A percentile compares a stretch with the other conserved stretches of the same genome.
Evolutionary conservation across 305 asterid genomes (phyloP).

Genomic region (Rubia peregrina): DNA sequence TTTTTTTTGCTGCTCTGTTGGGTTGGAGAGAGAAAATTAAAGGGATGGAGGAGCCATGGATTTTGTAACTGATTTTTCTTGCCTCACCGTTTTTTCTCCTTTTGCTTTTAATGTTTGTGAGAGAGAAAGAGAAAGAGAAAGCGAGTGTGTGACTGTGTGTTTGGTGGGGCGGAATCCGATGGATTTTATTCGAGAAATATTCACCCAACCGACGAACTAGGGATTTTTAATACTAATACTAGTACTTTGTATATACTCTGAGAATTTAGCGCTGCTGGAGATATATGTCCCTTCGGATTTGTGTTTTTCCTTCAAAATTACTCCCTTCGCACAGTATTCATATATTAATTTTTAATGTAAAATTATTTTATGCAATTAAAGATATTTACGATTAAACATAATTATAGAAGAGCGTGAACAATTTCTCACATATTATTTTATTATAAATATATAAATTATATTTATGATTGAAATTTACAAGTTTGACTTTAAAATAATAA

Average conservation of each 20-base stretch:
- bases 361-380: too few species aligned
- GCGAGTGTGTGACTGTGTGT: neutral
- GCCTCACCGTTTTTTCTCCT: neutral
- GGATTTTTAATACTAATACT: neutral
- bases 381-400: too few species aligned
- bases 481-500: too few species aligned
- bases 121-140: neutral
- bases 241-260: neutral
- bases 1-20: neutral
- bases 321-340: too few species aligned
- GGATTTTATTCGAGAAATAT: slow-evolving; percentile 15
- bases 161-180: neutral
- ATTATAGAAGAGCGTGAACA: too few species aligned
- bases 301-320: neutral
- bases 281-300: neutral
- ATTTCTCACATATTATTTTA: too few species aligned
- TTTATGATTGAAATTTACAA: too few species aligned
- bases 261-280: slow-evolving; percentile 6
- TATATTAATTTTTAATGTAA: too few species aligned
- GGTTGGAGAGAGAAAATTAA: neutral
- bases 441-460: too few species aligned
- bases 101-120: neutral
- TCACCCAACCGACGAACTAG: neutral
- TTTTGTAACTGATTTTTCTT: neutral
- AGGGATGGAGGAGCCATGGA: neutral